Base-by-base conservation (phyloP, 352 stramenopile species). In the Pythium aristosporum region DNA sequence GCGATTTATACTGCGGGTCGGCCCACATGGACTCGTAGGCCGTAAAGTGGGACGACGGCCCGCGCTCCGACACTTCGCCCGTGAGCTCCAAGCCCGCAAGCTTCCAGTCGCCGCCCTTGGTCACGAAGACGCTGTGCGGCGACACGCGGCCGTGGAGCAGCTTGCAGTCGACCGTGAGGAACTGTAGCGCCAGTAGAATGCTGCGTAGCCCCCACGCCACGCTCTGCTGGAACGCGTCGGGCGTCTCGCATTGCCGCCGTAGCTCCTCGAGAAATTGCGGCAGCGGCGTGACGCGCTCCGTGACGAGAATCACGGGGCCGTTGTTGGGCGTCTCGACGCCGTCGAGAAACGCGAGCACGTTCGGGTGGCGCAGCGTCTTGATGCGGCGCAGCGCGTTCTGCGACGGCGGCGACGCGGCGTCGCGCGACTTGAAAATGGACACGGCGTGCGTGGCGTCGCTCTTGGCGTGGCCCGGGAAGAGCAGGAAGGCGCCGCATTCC, bases 41-140 rank as follows among this genome's bases (percentile, higher is more conserved):
- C 44, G 85, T 93, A 67, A 86, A 93, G 23, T 87, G 74, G 51
- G 85, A 86, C 7, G 83, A 2, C n/a, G 21, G 5, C 2, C n/a
- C n/a, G 23, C 20, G 10, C 6, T 44, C 39, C 39, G 39, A 44
- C 39, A 97, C 67, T 57, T 96, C 87, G 5, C 87, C 93, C 18
- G 96, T 91, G 18, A 98, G 62, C 58, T 96, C 91, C 58, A 98
- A 97, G 11, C 94, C 96, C 30, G 84, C 94, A 18, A 99, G 79
- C 65, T 98, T 99, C 82, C 96, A 98, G 77, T 99, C 96, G 50
- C 96, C 96, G 47, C 89, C 90, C 74, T 91, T 92, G 11, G 95
- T 99, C 1, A 99, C 96, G 64, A 97, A 98, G 50, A 98, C 92
- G 41, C 88, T 96, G 37, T 92, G 73, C 5, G 94, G 93, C 23